A percentile compares a stretch with the other conserved stretches of the same genome.
phyloP scores from a whole-genome alignment of 1,284 basidiomycete species.

The Naganishia albida region DNA sequence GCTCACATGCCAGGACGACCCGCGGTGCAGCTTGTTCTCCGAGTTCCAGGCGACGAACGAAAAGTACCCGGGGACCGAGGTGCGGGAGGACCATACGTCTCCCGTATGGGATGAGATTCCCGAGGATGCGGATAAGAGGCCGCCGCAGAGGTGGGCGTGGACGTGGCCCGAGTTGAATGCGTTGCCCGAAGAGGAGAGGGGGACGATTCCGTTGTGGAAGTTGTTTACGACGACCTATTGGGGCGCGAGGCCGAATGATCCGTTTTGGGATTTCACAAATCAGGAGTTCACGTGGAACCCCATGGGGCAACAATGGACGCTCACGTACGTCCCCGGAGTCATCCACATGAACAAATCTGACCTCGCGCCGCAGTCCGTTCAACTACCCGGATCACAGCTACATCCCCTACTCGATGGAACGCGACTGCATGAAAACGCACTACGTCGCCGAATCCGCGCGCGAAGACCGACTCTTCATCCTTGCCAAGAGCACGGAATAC shows the following conservation, averaged over 20 bases:
- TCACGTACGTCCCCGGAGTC: conserved; percentile 39
- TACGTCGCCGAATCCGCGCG: conserved; percentile 39
- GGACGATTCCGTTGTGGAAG: conserved; percentile 46
- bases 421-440: conserved; percentile 41
- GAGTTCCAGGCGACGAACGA: conserved; percentile 42
- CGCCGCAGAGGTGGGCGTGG: conserved; percentile 32
- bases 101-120: conserved; percentile 30
- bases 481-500: conserved; percentile 47
- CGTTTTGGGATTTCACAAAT: conserved; percentile 41
- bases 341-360: not conserved
- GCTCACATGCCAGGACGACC: conserved; percentile 46
- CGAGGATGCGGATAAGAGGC: conserved; percentile 18
- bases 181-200: conserved; percentile 42
- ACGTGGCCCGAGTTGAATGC: conserved; percentile 36
- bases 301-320: conserved; percentile 47
- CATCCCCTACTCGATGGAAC: conserved; percentile 48
- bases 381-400: conserved; percentile 42
- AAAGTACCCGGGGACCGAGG: conserved; percentile 31
- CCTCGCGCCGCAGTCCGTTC: conserved; percentile 40
- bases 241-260: conserved; percentile 40
- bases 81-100: conserved; percentile 26
- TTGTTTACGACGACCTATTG: conserved; percentile 47
- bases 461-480: conserved; percentile 42
- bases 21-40: conserved; percentile 45
- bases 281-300: conserved; percentile 47